Evolutionary conservation across 371 early-diverging fungal genomes (phyloP).

Genomic region (Mortierella sp.): DNA sequence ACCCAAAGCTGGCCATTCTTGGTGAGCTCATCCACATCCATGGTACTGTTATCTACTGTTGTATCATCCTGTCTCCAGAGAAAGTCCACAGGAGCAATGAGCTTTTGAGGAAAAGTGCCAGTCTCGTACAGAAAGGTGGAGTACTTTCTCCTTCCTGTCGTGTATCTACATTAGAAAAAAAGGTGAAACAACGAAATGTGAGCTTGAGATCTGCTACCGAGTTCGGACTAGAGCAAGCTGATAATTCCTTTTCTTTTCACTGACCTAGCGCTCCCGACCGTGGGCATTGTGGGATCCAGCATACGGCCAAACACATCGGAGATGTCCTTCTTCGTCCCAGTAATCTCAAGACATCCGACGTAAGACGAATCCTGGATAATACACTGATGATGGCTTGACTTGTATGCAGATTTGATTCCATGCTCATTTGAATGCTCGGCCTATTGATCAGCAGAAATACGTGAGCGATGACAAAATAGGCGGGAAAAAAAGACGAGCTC

Average conservation of each 20-base stretch:
- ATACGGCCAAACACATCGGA: constrained; percentile 60
- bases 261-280: constrained; percentile 72
- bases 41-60: background rate
- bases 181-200: too few species aligned
- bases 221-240: too few species aligned
- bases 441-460: constrained; percentile 59
- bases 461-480: too few species aligned
- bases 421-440: constrained; percentile 89
- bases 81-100: constrained; percentile 73
- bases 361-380: constrained; percentile 90
- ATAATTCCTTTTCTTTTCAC: too few species aligned
- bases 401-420: constrained; percentile 77
- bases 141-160: constrained; percentile 72
- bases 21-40: constrained; percentile 35
- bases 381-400: constrained; percentile 79
- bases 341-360: constrained; percentile 74
- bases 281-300: constrained; percentile 71
- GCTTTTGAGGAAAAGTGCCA: constrained; percentile 64
- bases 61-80: constrained; percentile 69
- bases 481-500: background rate
- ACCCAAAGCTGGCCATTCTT: constrained; percentile 63
- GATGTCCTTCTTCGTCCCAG: constrained; percentile 67
- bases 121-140: constrained; percentile 63
- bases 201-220: too few species aligned
- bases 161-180: constrained; percentile 60